Percentiles rank a stretch among this genome's conserved stretches.
phyloP scores from a whole-genome alignment of 1,139 yeast genomes.

The Sugiyamaella grinbergsii region DNA sequence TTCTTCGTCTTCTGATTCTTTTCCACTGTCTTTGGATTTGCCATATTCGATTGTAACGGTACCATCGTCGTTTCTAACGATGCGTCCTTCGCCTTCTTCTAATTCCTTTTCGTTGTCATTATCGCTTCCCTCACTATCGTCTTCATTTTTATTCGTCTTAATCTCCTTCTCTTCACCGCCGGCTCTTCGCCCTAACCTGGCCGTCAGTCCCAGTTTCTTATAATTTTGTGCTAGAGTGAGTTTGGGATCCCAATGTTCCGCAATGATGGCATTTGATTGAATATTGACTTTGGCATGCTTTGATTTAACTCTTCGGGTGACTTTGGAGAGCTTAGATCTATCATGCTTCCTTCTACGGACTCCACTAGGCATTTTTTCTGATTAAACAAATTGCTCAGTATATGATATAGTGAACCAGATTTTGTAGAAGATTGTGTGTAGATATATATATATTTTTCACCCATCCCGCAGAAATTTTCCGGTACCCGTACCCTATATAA shows the following conservation, averaged over 20 bases:
- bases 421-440: background rate
- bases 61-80: constrained; percentile 73
- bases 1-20: constrained; percentile 33
- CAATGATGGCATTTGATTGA: constrained; percentile 64
- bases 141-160: constrained; percentile 38
- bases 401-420: background rate
- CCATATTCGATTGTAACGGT: constrained; percentile 72
- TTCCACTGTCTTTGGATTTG: constrained; percentile 40
- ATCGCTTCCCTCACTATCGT: constrained; percentile 27
- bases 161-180: constrained; percentile 48
- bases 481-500: constrained; percentile 13
- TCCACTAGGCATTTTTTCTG: constrained; percentile 44
- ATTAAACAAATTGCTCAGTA: background rate
- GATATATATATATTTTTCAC: background rate
- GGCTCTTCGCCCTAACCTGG: constrained; percentile 61
- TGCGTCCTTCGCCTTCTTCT: constrained; percentile 76
- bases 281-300: constrained; percentile 65
- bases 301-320: constrained; percentile 69
- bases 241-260: constrained; percentile 84
- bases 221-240: constrained; percentile 79
- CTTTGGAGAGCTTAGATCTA: constrained; percentile 67
- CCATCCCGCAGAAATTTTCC: constrained; percentile 4
- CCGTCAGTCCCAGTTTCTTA: constrained; percentile 69
- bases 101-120: constrained; percentile 51
- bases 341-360: constrained; percentile 88